Base-by-base conservation (phyloP, 345 rosid species). In the Carallia brachiata region DNA sequence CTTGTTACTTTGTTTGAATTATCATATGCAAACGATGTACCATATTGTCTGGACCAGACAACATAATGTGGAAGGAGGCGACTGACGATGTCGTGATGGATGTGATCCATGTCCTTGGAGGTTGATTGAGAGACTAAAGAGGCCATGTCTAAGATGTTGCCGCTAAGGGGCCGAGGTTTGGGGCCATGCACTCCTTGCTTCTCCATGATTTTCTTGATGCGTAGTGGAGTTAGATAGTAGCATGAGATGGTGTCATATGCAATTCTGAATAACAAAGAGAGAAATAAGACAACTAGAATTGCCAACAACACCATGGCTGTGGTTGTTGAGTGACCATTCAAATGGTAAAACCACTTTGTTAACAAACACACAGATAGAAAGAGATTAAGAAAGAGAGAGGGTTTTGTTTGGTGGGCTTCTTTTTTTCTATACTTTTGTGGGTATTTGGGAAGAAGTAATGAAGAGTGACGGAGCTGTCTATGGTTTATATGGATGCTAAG, bases 181-280 rank as follows among this genome's bases (percentile, higher is more conserved):
- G 99, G 99, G 52, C 99, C 99, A 79, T 79, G 84, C 73, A 95
- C 92, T 1, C 97, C 99, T 87, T 95, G 99, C 79, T 77, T 81
- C 66, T 76, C 88, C 98, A 95, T 90, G 2, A 82, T 68, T 53
- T 79, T 88, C 57, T 70, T 84, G 84, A 95, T 92, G 75, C 94
- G 94, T 76, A 85, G 83, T 13, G 98, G 99, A 30, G 75, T 88
- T 57, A 89, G 40, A 74, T 70, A 83, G 82, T 95, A 92, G 36
- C 88, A 90, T 48, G 83, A 85, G 75, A 90, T 39, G 44, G 88
- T 83, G 39, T 81, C 87, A 59, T 84, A 77, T 18, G 80, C 85
- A 70, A 84, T 66, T 73, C 81, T 88, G 7, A 80, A 1, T 9
- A 78, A 47, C 52, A 82, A 52, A 52, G 61, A 57, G 40, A 84